Base-by-base conservation (phyloP, 2,329 filamentous ascomycete genomes). In the Apiospora kogelbergensis region DNA sequence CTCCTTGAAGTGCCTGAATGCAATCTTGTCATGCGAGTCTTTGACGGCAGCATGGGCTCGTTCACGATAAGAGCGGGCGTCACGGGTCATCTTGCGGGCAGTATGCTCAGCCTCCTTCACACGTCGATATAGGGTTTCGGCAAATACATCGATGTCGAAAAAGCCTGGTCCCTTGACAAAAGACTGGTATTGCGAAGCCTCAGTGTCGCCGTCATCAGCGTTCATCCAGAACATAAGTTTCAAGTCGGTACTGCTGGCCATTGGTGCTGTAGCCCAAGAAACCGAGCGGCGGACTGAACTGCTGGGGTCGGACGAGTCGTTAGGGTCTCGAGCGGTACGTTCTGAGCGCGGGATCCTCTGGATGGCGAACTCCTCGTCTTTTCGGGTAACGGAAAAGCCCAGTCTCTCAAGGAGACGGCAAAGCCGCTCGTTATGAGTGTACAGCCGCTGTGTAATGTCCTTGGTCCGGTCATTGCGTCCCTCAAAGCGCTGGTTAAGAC, bases 11-110 rank as follows among this genome's bases (percentile, higher is more conserved):
- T 95, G 91, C 70, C 92, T 91, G 78, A 96, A 98, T 2, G 96
- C 95, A 77, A 99, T 98, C 84, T 98, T 98, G 74, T 97, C 93
- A 75, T 97, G 93, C 0, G 93, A 90, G 76, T 98, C 96, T 75
- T 91, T 92, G 73, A 97, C 93, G 63, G 91, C 84, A 17, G 87
- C 84, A 73, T 97, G 93, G 10, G 93, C 92, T 77, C 95, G 95
- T 73, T 98, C 96, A 15, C 95, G 89, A 76, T 97, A 98, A 1
- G 89, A 88, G 42, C 94, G 90, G 40, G 93, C 91, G 78, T 99
- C 96, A 70, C 93, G 93, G 76, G 96, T 94, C 84, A 95, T 95
- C 81, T 97, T 98, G 69, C 95, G 92, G 22, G 95, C 95, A 70
- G 96, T 91, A 74, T 96, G 91, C 79, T 99, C 96, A 71, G 97